Percentiles rank a stretch among this genome's conserved stretches.
These are phyloP conservation scores for Zanthoxylum bungeanum DNA, from an alignment of 345 rosid genomes.

Conservation along the genomic window DNA sequence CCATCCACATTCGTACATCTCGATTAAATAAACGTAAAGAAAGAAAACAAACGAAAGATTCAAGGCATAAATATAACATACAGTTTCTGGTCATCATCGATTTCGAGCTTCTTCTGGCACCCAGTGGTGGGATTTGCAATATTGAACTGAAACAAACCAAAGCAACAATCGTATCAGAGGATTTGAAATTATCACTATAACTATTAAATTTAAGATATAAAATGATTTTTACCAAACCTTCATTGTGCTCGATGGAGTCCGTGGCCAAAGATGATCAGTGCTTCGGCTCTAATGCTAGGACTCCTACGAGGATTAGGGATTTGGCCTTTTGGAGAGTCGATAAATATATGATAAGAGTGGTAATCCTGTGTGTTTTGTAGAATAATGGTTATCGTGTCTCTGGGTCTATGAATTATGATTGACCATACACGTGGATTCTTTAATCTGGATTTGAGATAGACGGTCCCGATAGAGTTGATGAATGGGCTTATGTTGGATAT, in stretches of 20 bases:
- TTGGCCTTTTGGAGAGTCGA: background rate
- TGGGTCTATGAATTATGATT: no score
- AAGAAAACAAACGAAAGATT: background rate
- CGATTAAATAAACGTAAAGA: background rate
- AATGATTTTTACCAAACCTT: constrained; percentile 10
- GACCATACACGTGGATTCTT: constrained; percentile 1
- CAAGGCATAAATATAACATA: background rate
- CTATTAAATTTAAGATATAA: background rate
- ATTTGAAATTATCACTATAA: background rate
- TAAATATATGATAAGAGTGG: background rate
- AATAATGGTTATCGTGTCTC: background rate
- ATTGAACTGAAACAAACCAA: constrained; percentile 34
- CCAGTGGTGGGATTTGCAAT: constrained; percentile 50
- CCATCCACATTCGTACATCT: background rate
- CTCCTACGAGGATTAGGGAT: constrained; percentile 16
- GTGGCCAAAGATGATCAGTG: background rate
- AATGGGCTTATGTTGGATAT: background rate
- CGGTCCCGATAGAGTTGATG: background rate
- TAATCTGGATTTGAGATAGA: background rate
- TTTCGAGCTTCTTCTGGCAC: constrained; percentile 56
- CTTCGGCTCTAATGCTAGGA: constrained; percentile 10
- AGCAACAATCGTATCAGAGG: background rate
- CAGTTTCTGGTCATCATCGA: constrained; percentile 54
- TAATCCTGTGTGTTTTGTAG: background rate
- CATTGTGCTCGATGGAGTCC: constrained; percentile 18